Conservation (phyloP, 257 asterid species). For the Sherardia arvensis region DNA sequence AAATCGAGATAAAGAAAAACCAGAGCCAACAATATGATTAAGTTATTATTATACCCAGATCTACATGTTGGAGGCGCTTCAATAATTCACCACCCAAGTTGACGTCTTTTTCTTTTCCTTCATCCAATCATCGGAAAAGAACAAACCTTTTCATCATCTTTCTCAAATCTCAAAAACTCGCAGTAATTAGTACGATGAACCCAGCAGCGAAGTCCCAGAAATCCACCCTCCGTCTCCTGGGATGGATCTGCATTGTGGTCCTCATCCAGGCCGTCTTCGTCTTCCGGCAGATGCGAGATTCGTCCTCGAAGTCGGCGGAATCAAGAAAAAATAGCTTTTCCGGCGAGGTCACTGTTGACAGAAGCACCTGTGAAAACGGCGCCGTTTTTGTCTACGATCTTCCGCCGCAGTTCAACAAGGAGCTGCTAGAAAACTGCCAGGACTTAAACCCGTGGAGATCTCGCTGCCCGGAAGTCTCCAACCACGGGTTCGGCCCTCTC, state of each 20-base stretch:
- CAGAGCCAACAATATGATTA: background rate
- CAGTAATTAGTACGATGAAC: no score
- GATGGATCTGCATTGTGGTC: background rate
- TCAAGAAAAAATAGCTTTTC: background rate
- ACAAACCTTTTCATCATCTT: background rate
- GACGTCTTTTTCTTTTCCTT: background rate
- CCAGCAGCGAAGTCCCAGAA: background rate
- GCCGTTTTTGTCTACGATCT: background rate
- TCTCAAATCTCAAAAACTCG: no score
- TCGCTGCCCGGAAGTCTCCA: background rate
- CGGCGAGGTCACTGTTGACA: background rate
- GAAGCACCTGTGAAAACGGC: background rate
- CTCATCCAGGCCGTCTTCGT: background rate
- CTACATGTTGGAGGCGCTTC: background rate
- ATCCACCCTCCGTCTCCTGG: background rate
- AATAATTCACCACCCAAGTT: no score
- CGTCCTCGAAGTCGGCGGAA: background rate
- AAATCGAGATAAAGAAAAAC: no score
- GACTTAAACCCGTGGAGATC: background rate
- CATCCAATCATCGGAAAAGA: background rate
- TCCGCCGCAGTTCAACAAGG: background rate
- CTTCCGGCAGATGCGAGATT: background rate
- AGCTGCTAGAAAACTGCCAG: background rate
- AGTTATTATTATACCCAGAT: background rate
- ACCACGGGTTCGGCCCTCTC: background rate